Conservation (phyloP, 352 stramenopile species). For the Blastocystis sp. region DNA sequence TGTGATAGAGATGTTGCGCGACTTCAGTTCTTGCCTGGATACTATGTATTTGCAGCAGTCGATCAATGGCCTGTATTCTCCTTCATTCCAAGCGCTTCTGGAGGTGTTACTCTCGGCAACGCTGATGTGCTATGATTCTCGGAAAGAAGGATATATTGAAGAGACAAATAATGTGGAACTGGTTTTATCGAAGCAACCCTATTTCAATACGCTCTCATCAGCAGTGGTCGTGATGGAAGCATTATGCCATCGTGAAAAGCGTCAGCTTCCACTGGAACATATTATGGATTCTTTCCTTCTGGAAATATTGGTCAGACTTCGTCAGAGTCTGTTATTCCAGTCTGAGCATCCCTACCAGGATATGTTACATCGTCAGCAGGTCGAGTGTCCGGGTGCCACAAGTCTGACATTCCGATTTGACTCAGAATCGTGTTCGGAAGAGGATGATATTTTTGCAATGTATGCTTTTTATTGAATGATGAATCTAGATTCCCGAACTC, state of each 20-base stretch:
- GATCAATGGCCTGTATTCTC: slow-evolving; percentile 13
- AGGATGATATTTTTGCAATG: slow-evolving; percentile 61
- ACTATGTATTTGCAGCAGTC: slow-evolving; percentile 41
- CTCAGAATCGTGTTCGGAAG: slow-evolving; percentile 26
- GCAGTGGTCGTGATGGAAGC: slow-evolving; percentile 28
- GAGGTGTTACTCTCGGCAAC: slow-evolving; percentile 33
- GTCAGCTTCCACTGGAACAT: not conserved
- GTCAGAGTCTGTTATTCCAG: not conserved
- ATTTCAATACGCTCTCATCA: not conserved
- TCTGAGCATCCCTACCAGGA: slow-evolving; percentile 51
- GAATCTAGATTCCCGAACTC: slow-evolving; percentile 25
- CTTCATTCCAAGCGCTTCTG: slow-evolving; percentile 47
- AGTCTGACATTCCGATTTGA: slow-evolving; percentile 52
- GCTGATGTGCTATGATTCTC: slow-evolving; percentile 55
- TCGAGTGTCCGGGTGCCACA: not conserved
- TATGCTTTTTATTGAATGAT: not conserved
- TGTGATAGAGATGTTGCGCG: not conserved
- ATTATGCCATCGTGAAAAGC: not conserved
- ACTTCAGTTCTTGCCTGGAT: not conserved
- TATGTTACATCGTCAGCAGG: not conserved
- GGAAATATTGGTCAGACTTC: slow-evolving; percentile 19
- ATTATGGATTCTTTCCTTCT: slow-evolving; percentile 48
- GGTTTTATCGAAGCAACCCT: not conserved
- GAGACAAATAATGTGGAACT: not conserved
- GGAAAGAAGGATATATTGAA: not conserved